Conservation (phyloP, 371 early-diverging fungal genomes). For the Chytridium lagenaria region DNA sequence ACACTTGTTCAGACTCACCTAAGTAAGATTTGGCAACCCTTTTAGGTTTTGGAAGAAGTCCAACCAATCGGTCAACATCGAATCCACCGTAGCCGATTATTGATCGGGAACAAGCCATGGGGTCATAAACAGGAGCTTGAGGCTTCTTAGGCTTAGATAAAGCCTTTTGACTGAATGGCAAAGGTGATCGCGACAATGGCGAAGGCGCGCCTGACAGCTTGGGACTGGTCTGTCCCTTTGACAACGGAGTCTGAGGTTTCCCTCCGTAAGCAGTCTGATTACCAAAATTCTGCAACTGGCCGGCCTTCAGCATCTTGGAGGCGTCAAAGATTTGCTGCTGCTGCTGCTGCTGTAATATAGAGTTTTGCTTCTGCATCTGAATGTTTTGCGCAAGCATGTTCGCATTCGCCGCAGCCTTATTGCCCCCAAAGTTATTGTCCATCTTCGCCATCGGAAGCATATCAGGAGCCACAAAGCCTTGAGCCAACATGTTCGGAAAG, state of each 20-base stretch:
- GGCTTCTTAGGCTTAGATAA: background rate
- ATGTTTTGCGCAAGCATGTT: background rate
- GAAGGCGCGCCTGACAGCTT: background rate
- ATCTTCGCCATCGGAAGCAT: background rate
- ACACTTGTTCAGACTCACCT: constrained; percentile 17
- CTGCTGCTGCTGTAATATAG: background rate
- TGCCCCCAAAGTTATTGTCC: background rate
- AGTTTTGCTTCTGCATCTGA: background rate
- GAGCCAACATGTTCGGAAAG: background rate
- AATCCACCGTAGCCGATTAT: constrained; percentile 20
- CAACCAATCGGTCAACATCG: constrained; percentile 20
- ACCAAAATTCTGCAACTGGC: background rate
- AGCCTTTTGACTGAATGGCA: background rate
- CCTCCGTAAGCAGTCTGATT: background rate
- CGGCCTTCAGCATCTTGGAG: background rate
- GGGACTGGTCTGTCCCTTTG: background rate
- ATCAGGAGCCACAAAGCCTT: background rate
- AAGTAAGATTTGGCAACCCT: constrained; percentile 8
- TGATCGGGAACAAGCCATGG: background rate
- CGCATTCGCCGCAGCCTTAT: background rate
- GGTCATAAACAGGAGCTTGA: background rate
- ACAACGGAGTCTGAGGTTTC: background rate
- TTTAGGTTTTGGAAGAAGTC: constrained; percentile 2
- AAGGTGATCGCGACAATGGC: background rate
- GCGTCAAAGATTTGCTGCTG: background rate